Evolutionary conservation across 108 stramenopile species (phyloP).

Genomic region (Discostella pseudostelligera): DNA sequence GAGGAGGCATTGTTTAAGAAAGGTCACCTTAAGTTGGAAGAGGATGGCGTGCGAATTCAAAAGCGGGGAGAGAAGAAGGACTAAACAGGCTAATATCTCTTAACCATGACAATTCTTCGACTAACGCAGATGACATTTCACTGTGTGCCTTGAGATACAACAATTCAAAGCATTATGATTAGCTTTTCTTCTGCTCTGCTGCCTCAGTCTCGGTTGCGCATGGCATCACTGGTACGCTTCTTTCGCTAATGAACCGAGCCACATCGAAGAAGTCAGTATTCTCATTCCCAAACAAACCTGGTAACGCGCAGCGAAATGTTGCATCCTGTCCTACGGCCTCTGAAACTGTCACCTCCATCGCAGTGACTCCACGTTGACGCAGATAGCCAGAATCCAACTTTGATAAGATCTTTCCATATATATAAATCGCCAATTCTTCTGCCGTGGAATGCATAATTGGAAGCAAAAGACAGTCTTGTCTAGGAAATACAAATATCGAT

Average conservation of each 20-base stretch:
- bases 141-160: neutral
- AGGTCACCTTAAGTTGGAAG: slow-evolving; percentile 57
- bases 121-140: no score
- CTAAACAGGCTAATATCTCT: neutral
- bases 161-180: neutral
- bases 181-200: slow-evolving; percentile 17
- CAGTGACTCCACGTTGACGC: slow-evolving; percentile 70
- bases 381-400: slow-evolving; percentile 69
- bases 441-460: slow-evolving; percentile 94
- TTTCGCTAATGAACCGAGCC: slow-evolving; percentile 26
- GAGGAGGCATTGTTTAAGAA: slow-evolving; percentile 79
- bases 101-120: no score
- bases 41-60: slow-evolving; percentile 11
- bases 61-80: neutral
- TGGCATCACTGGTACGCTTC: slow-evolving; percentile 34
- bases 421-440: slow-evolving; percentile 91
- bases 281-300: slow-evolving; percentile 11
- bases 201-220: slow-evolving; percentile 42
- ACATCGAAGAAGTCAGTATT: slow-evolving; percentile 28
- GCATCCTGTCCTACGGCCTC: slow-evolving; percentile 92
- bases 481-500: slow-evolving; percentile 75
- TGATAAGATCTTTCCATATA: slow-evolving; percentile 68
- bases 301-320: slow-evolving; percentile 63
- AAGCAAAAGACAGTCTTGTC: slow-evolving; percentile 83
- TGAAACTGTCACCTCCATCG: slow-evolving; percentile 85